Conservation (phyloP, 306 rosid genomes). For the Acacia acuminata region DNA sequence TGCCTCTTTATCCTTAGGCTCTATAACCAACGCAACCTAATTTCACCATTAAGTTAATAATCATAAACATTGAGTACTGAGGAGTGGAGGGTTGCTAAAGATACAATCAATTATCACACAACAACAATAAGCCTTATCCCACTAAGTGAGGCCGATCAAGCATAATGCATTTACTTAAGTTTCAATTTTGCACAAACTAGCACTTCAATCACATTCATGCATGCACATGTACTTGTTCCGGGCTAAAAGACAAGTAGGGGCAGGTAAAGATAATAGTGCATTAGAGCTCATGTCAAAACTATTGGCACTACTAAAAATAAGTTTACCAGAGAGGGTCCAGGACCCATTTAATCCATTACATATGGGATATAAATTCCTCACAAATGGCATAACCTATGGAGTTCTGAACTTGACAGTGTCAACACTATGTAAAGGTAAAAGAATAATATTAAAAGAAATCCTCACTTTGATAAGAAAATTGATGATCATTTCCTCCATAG, state of each 20-base stretch:
- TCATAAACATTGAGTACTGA: neutral
- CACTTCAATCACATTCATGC: conserved; percentile 16
- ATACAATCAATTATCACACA: neutral
- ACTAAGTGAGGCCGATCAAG: neutral
- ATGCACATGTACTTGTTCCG: neutral
- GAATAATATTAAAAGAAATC: conserved; percentile 31
- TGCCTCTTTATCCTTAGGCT: conserved; percentile 99
- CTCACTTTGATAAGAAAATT: conserved; percentile 95
- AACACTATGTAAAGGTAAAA: conserved; percentile 25
- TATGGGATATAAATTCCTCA: conserved; percentile 15
- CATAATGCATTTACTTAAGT: conserved; percentile 16
- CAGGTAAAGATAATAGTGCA: conserved; percentile 3
- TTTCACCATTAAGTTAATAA: conserved; percentile 33
- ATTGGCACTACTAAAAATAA: conserved; percentile 3
- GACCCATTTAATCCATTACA: conserved; percentile 8
- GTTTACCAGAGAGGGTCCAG: conserved; percentile 5
- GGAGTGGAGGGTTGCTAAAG: neutral
- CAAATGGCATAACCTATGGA: conserved; percentile 14
- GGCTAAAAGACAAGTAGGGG: conserved; percentile 12
- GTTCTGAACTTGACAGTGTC: conserved; percentile 17
- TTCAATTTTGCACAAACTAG: conserved; percentile 8
- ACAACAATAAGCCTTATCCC: too few species aligned
- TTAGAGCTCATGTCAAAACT: neutral
- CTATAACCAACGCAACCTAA: conserved; percentile 97
- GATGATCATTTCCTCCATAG: conserved; percentile 99